Base-by-base conservation (phyloP, 495 filamentous ascomycete genomes). In the Talaromyces borbonicus region DNA sequence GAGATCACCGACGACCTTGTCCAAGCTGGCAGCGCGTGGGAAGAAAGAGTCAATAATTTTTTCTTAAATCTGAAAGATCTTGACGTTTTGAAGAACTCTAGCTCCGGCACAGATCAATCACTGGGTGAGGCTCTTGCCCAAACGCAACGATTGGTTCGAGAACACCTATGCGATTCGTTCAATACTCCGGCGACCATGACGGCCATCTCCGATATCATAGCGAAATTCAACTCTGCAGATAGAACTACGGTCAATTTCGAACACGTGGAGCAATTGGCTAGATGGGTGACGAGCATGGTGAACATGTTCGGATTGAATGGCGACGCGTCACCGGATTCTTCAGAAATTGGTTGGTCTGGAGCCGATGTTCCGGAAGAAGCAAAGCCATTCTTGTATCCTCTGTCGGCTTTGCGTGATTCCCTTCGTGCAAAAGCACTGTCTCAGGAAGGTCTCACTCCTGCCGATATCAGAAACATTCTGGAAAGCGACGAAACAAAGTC, bases 1-100 rank as follows among this genome's bases (percentile, higher is more conserved):
- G 92, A 98, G 58, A 88, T 98, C 49, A 88, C 87, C 0, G 78
- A 81, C 0, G 90, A 87, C 40, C 76, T 95, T 51, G 70, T 85
- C 5, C 82, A 77, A 22, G 71, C 79, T 42, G 84, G 81, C 0
- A 78, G 75, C 43, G 74, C 70, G 2, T 96, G 89, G 85, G 92
- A 97, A 60, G 75, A 74, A 19, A 82, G 81, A 12, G 58, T 96
- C 7, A 84, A 85, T 55, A 95, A 95, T 63, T 95, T 96, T 68
- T 96, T 98, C 70, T 75, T 83, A 35, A 93, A 90, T 49, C 74
- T 71, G 36, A 71, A 66, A 39, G 73, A 72, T 35, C 56, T 58
- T 16, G 47, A 57, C 1, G 53, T 61, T 6, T 49, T 77, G 22
- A 55, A 75, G 68, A 58, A 55, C 3, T 53, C 58, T 25, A 54